Base-by-base conservation (phyloP, 2,329 filamentous ascomycete genomes). In the Epichloe gansuensis region DNA sequence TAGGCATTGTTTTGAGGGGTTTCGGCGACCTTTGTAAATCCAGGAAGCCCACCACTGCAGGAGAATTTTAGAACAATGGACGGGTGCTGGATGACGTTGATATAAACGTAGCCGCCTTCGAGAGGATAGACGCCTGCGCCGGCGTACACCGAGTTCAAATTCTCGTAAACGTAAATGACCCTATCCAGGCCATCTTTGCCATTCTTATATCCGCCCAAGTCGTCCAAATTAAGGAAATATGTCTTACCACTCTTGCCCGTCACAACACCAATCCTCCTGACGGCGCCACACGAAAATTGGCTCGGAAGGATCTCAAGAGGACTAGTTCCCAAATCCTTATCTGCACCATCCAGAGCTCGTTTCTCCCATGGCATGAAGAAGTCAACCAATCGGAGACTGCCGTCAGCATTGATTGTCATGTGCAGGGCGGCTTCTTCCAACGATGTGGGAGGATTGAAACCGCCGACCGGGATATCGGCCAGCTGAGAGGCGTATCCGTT, bases 51-150 rank as follows among this genome's bases (percentile, higher is more conserved):
- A 23, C 65, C 64, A 54, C 69, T 65, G 59, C 75, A 80, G 2
- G 73, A 71, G 59, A 81, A 81, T 56, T 80, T 76, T 68, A 80
- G 81, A 17, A 78, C 75, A 48, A 76, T 71, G 0, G 76, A 76
- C 13, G 73, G 70, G 57, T 74, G 75, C 57, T 74, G 70, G 50
- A 80, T 78, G 5, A 79, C 63, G 12, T 72, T 72, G 58, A 74
- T 71, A 59, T 74, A 75, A 40, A 75, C 66, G 54, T 74, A 75
- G 0, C 73, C 73, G 2, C 73, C 73, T 27, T 75, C 72, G 0
- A 74, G 58, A 0, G 73, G 73, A 54, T 74, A 75, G 1, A 73
- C 72, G 11, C 72, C 73, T 4, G 69, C 68, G 1, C 72, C 73
- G 0, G 69, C 69, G 40, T 74, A 75, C 0, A 75, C 71, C 0